Conservation (phyloP, 1,284 basidiomycete species). For the Trichosporon sp. region DNA sequence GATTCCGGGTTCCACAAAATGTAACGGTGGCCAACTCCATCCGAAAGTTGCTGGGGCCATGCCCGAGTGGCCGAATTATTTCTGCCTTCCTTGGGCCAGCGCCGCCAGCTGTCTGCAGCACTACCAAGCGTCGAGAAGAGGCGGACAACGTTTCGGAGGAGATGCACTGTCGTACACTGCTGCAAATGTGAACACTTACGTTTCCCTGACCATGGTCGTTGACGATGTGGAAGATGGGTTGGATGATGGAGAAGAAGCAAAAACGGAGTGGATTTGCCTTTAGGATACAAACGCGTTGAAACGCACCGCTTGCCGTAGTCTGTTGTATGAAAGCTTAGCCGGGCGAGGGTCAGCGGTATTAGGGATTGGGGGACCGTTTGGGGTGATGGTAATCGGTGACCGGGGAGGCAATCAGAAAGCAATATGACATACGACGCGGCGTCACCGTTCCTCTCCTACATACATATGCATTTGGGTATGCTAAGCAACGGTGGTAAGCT, state of each 20-base stretch:
- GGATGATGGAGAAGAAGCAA: slow-evolving; percentile 6
- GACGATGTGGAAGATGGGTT: background rate
- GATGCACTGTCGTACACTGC: background rate
- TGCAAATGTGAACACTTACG: slow-evolving; percentile 39
- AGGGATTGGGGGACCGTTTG: background rate
- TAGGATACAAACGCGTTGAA: background rate
- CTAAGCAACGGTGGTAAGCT: too few relatives aligned
- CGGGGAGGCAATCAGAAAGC: background rate
- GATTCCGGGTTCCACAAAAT: background rate
- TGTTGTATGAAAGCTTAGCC: background rate
- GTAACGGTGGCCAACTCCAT: background rate
- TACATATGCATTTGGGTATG: background rate
- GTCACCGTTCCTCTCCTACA: background rate
- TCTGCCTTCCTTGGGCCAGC: background rate
- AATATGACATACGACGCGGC: background rate
- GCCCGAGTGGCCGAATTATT: background rate
- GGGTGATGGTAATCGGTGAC: background rate
- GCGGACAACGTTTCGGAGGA: background rate
- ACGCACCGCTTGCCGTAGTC: background rate
- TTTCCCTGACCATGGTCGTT: slow-evolving; percentile 48
- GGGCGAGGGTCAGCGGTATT: background rate
- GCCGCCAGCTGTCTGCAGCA: background rate
- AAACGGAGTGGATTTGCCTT: background rate
- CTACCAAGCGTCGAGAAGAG: background rate
- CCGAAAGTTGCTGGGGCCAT: background rate